Evolutionary conservation across 306 rosid species (phyloP).

Genomic region (Malus orientalis): DNA sequence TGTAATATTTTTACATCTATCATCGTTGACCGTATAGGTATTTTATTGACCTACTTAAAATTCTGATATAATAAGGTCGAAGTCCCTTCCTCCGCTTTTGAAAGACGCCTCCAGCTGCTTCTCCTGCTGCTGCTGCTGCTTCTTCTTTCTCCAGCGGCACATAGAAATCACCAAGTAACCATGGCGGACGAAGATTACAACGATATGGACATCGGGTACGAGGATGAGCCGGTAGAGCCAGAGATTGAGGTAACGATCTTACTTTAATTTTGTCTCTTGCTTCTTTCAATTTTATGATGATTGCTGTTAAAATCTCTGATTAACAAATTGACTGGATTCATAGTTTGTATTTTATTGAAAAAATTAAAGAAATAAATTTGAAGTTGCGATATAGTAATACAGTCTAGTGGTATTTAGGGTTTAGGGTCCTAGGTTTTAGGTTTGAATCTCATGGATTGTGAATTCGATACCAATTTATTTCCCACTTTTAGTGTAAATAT

Average conservation of each 20-base stretch:
- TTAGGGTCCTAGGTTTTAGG: too few species aligned
- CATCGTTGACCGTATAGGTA: too few species aligned
- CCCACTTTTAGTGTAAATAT: too few species aligned
- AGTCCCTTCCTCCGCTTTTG: background rate
- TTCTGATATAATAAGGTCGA: background rate
- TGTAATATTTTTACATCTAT: too few species aligned
- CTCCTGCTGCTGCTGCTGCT: background rate
- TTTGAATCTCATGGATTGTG: too few species aligned
- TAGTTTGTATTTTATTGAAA: background rate
- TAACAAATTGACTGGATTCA: background rate
- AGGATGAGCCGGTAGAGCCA: slow-evolving; percentile 83
- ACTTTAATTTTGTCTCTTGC: background rate
- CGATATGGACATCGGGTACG: slow-evolving; percentile 46
- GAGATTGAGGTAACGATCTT: slow-evolving; percentile 58
- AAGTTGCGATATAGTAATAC: too few species aligned
- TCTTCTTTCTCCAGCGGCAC: background rate
- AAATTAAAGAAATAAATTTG: background rate
- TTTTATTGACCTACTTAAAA: too few species aligned
- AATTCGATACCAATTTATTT: too few species aligned
- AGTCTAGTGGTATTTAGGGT: too few species aligned
- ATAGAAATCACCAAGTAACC: background rate
- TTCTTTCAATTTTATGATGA: too few species aligned
- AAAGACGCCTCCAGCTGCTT: background rate
- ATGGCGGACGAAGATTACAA: slow-evolving; percentile 47
- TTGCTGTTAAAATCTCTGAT: background rate